Evolutionary conservation across 2,329 filamentous ascomycete species (phyloP), one percentile per base, ranked within the genome.

Genomic region (Incumbomyces delicatus): DNA sequence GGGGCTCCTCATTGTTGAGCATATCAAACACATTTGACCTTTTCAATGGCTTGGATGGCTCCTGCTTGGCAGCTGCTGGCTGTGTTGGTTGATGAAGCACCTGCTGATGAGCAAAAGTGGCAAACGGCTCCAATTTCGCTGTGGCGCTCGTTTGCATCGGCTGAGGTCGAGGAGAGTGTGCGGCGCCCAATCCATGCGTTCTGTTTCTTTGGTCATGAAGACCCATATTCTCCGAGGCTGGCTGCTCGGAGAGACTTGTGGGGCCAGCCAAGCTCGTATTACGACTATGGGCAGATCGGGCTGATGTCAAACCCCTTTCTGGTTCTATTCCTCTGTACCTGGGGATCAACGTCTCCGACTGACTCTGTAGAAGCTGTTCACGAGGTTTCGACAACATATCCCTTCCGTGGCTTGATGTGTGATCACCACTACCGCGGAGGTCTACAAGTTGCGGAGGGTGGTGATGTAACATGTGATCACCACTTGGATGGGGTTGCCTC

Each of bases 11-110:
- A 41, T 70, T 67, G 50, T 73, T 73, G 30, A 73, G 57, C 34
- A 73, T 66, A 48, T 61, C 69, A 62, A 71, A 69, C 38, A 73
- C 71, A 52, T 72, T 73, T 1, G 69, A 73, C 33, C 68, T 65
- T 53, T 73, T 73, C 3, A 67, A 63, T 40, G 55, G 52, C 34
- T 56, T 56, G 16, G 52, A 46, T 34, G 49, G 45, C n/a, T 57
- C 52, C 30, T 30, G 43, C 14, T 49, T 41, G 29, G 50, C 45
- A 27, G 54, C 48, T 22, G 47, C 38, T 14, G 44, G 43, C 12
- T 46, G 30, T 35, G 51, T 41, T 14, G 50, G 48, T 39, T 51
- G 46, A 7, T 45, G 11, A 29, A 29, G 30, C 14, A 16, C 36
- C 33, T 31, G 44, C 38, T 47, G 40, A 27, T 32, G 40, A 29